A percentile compares a stretch with the other conserved stretches of the same genome.
Conservation (phyloP, 257 asterid species). For the Ophiorrhiza pumila region DNA sequence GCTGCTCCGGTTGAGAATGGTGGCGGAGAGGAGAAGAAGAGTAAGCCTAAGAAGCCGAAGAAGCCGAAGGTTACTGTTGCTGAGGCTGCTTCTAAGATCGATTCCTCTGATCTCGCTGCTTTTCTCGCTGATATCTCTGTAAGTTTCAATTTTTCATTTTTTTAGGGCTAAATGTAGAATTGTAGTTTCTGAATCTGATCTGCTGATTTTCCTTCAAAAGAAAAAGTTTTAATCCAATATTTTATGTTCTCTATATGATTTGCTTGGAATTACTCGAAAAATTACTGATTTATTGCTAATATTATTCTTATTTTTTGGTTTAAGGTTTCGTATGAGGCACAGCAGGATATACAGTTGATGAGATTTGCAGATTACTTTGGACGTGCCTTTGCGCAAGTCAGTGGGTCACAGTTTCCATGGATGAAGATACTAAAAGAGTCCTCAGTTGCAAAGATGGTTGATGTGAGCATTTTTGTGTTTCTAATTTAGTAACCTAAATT, state of each 20-base stretch:
- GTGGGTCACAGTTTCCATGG: slow-evolving; percentile 44
- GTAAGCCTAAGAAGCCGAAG: slow-evolving; percentile 34
- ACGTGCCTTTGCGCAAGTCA: slow-evolving; percentile 35
- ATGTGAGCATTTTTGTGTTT: slow-evolving; percentile 30
- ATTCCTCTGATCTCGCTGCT: slow-evolving; percentile 31
- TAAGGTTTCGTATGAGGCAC: slow-evolving; percentile 34
- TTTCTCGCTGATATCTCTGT: slow-evolving; percentile 38
- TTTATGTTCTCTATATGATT: not conserved
- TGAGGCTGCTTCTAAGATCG: slow-evolving; percentile 44
- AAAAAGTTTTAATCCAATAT: not conserved
- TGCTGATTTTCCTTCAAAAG: not conserved
- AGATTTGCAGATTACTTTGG: slow-evolving; percentile 49
- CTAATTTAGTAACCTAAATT: not conserved
- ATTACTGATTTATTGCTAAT: not conserved
- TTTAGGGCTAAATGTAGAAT: not conserved
- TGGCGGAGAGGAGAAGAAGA: slow-evolving; percentile 28
- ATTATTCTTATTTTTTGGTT: not conserved
- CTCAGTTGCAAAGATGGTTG: slow-evolving; percentile 38
- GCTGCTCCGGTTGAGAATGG: slow-evolving; percentile 24
- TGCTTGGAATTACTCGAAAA: not conserved
- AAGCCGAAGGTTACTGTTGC: slow-evolving; percentile 40
- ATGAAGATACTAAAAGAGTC: slow-evolving; percentile 43
- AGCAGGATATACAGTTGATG: slow-evolving; percentile 45
- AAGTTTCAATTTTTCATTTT: not conserved
- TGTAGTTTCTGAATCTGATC: slow-evolving; percentile 7